Evolutionary conservation across 345 rosid genomes (phyloP), one percentile per base, ranked within the genome.

Genomic region (Anacardium occidentale): DNA sequence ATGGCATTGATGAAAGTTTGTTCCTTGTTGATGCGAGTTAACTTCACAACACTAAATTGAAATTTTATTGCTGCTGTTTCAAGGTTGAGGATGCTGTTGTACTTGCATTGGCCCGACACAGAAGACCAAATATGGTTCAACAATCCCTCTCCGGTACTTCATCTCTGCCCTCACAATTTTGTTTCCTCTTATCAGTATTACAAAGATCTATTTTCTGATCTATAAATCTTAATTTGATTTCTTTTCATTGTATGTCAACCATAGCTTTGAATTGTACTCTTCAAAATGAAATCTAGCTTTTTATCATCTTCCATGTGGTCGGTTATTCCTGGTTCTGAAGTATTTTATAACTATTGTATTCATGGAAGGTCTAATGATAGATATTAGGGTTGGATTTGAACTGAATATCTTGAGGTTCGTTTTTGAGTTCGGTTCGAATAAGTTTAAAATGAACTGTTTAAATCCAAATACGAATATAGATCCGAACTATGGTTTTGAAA

Each of bases 1-100:
- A 3, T 47, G 11, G 17, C 51, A 47, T 18, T 6, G 10, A 29
- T 22, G 34, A 32, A 29, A 22, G 11, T 67, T 17, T 54, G 18
- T 69, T 9, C 34, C 26, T 69, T 29, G 18, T 24, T 51, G 70
- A 45, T 9, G n/a, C 44, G 62, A 68, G 12, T 25, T 57, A 12
- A 29, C 21, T 17, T 11, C 55, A 56, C 11, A 52, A 56, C 11
- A 52, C 11, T 71, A 48, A 2, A 69, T 68, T 64, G 53, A 15
- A 15, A 12, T 54, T 65, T 11, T 8, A 7, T 60, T 64, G 62
- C 14, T 55, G 26, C 53, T 69, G 48, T 53, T 76, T 71, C 59
- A 77, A 96, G 98, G 90, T 96, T 76, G 99, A 93, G 77, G 97
- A 96, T 75, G 97, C 99, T 7, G 90, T 93, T 64, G 77, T 85